Evolutionary conservation across 148 eudicot species (phyloP), one percentile per base, ranked within the genome.

Genomic region (Vaccinium corymbosum): DNA sequence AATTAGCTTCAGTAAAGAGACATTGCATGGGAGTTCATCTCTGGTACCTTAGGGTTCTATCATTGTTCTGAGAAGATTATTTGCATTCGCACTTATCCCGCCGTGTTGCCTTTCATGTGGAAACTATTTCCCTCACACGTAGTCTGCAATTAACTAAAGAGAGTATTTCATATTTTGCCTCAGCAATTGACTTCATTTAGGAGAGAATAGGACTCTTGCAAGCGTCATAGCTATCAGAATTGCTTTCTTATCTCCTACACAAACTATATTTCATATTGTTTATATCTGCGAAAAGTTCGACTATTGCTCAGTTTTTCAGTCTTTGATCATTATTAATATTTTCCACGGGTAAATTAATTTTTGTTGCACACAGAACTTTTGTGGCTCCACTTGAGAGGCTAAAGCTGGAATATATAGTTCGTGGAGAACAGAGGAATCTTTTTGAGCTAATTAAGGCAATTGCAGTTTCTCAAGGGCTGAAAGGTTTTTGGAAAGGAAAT

Each of bases 401-500:
- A 59, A 97, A 97, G 92, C 90, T 97, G 87, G 98, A 97, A 85
- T 97, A 97, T 82, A 94, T 97, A 77, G 98, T 97, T 80, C 95
- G 97, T 82, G 94, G 98, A 64, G 99, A 97, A 85, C 92, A 92
- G 88, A 93, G 87, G 86, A 70, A 87, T 87, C 94, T 97, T 57
- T 86, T 89, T 85, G 95, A 94, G 62, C 97, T 94, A 68, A 91
- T 94, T 84, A 86, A 90, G 83, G 85, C 89, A 14, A 97, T 97
- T 80, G 93, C 95, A 32, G 86, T 93, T 81, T 89, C 94, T 82
- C 94, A 97, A 90, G 99, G 99, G 83, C 87, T 97, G 62, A 89
- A 86, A 87, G 99, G 99, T 81, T 94, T 97, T 83, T 97, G 99
- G 99, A 97, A 94, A 89, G 99, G 99, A 57, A 97, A 97, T 87